Percentiles rank a stretch among this genome's conserved stretches.
phyloP scores from a whole-genome alignment of 306 rosid species.

The Cicer pinnatifidum region DNA sequence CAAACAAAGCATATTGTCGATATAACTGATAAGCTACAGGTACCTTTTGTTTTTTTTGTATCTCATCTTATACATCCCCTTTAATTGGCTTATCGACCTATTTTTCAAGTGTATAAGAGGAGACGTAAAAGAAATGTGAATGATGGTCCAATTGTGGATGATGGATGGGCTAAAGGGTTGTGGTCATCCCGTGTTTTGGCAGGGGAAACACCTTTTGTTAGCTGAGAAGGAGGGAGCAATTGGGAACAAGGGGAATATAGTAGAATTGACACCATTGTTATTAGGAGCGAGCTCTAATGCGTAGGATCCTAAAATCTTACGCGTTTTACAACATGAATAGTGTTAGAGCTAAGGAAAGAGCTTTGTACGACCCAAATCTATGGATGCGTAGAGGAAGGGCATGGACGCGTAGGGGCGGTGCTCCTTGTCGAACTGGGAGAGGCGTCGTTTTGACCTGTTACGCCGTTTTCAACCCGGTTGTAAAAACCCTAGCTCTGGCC shows the following conservation, averaged over 20 bases:
- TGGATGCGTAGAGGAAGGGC: no score
- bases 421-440: no score
- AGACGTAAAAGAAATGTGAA: neutral
- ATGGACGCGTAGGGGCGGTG: no score
- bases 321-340: no score
- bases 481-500: no score
- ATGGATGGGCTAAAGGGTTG: neutral
- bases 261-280: neutral
- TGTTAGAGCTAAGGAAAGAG: no score
- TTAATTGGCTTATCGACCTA: neutral
- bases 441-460: no score
- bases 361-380: no score
- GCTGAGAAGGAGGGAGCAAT: neutral
- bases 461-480: no score
- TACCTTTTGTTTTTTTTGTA: constrained; percentile 11
- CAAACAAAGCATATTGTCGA: neutral
- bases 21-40: constrained; percentile 13
- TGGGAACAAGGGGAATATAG: neutral
- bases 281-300: no score
- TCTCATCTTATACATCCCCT: constrained; percentile 20
- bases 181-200: neutral
- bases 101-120: neutral
- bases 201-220: neutral
- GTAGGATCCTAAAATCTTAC: no score
- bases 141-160: neutral